phyloP scores from a whole-genome alignment of 129 eudicot genomes.

The Flaveria trinervia region DNA sequence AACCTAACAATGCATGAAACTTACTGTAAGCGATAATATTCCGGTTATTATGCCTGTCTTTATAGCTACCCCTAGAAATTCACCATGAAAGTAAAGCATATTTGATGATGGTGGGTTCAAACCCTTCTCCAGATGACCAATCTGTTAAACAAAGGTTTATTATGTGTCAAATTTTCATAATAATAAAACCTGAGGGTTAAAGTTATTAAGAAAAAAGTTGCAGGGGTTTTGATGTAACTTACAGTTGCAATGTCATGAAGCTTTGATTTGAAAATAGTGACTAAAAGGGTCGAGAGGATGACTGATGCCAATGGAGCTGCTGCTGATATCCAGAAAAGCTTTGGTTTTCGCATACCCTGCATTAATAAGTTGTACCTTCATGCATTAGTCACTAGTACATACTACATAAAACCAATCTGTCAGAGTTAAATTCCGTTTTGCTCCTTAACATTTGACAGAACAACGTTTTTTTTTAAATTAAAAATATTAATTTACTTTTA shows the following conservation, averaged over 20 bases:
- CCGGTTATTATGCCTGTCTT: slow-evolving; percentile 93
- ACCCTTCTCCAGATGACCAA: slow-evolving; percentile 86
- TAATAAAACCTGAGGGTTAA: neutral
- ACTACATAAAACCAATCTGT: no score
- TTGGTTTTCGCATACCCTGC: slow-evolving; percentile 81
- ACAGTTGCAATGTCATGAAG: slow-evolving; percentile 61
- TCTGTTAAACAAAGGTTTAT: slow-evolving; percentile 37
- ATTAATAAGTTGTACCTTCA: slow-evolving; percentile 25
- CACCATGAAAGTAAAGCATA: slow-evolving; percentile 78
- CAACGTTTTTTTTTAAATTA: no score
- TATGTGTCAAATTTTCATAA: neutral
- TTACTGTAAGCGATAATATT: slow-evolving; percentile 87
- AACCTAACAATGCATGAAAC: slow-evolving; percentile 20
- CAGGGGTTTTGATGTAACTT: slow-evolving; percentile 33
- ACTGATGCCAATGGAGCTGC: slow-evolving; percentile 97
- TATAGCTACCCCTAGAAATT: slow-evolving; percentile 67
- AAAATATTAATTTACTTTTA: no score
- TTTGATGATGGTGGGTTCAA: slow-evolving; percentile 92
- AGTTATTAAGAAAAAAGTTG: neutral
- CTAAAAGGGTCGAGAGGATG: slow-evolving; percentile 77
- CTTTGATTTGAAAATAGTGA: slow-evolving; percentile 63
- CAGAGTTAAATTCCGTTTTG: no score
- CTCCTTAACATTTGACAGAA: no score
- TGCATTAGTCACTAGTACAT: slow-evolving; percentile 27
- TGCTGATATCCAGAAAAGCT: slow-evolving; percentile 93